A percentile compares a stretch with the other conserved stretches of the same genome.
These are phyloP conservation scores for Paramyrothecium roridum DNA, from an alignment of 2,329 filamentous ascomycete genomes.

Conservation along the genomic window DNA sequence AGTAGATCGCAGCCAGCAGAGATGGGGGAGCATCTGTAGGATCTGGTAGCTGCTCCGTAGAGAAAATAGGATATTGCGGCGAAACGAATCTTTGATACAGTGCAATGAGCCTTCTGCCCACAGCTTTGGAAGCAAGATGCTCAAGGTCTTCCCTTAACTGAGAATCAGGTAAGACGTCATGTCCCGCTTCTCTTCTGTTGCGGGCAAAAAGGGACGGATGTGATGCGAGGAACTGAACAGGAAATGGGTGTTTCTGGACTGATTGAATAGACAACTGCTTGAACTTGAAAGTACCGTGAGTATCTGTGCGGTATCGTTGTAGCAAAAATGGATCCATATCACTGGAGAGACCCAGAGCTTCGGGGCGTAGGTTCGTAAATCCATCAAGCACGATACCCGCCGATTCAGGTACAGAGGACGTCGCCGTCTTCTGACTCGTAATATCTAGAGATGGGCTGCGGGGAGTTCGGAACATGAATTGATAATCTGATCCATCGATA, in stretches of 20 bases:
- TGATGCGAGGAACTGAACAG: slow-evolving; percentile 11
- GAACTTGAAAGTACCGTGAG: slow-evolving; percentile 11
- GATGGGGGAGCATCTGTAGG: neutral
- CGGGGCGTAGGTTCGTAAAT: neutral
- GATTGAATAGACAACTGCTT: slow-evolving; percentile 16
- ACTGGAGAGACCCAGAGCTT: slow-evolving; percentile 6
- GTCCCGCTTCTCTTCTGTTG: slow-evolving; percentile 9
- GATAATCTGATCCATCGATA: slow-evolving; percentile 6
- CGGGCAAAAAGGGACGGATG: slow-evolving; percentile 9
- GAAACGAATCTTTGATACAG: slow-evolving; percentile 8
- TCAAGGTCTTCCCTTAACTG: slow-evolving; percentile 5
- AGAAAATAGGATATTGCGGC: slow-evolving; percentile 11
- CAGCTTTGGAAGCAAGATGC: neutral
- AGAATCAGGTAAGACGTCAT: neutral
- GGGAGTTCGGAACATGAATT: slow-evolving; percentile 9
- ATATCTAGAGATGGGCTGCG: neutral
- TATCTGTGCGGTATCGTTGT: slow-evolving; percentile 6
- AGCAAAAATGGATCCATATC: slow-evolving; percentile 9
- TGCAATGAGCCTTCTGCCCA: slow-evolving; percentile 7
- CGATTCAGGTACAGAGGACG: neutral
- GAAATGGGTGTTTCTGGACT: slow-evolving; percentile 5
- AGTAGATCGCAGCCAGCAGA: slow-evolving; percentile 12
- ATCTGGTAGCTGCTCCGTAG: slow-evolving; percentile 4
- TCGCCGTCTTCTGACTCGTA: neutral
- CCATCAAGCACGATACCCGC: slow-evolving; percentile 2